Conservation (phyloP, 2,329 filamentous ascomycete genomes). For the Esteya vermicola region DNA sequence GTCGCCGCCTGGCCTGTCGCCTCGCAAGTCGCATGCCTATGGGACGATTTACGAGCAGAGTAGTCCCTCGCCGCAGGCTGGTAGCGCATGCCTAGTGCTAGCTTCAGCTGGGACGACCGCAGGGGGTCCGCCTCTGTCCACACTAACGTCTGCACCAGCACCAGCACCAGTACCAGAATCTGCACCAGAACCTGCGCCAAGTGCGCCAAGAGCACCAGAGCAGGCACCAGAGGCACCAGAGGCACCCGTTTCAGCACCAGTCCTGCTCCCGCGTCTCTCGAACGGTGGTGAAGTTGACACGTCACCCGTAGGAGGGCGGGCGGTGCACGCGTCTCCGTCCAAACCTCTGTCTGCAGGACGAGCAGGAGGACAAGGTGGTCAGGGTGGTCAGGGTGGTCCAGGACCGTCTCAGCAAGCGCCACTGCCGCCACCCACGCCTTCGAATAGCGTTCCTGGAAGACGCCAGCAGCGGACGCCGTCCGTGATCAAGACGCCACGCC, state of each 20-base stretch:
- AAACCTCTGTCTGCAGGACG: not conserved
- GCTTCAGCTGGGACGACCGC: too few relatives aligned
- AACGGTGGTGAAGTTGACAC: too few relatives aligned
- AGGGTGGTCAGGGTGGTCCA: not conserved
- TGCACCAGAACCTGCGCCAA: too few relatives aligned
- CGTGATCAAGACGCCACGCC: constrained; percentile 15
- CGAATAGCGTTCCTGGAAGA: not conserved
- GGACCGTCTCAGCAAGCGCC: not conserved
- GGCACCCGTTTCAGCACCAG: too few relatives aligned
- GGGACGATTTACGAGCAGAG: constrained; percentile 21
- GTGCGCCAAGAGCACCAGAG: too few relatives aligned
- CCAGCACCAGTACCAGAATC: constrained; percentile 6
- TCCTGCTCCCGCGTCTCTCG: constrained; percentile 7
- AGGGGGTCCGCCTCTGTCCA: too few relatives aligned
- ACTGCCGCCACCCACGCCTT: not conserved
- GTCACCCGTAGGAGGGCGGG: not conserved
- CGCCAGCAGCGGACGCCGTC: constrained; percentile 11
- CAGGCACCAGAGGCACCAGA: too few relatives aligned
- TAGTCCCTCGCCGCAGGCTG: constrained; percentile 11
- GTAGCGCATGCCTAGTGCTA: too few relatives aligned
- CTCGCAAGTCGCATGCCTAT: constrained; percentile 24
- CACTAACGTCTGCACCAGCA: not conserved
- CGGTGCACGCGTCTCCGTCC: not conserved
- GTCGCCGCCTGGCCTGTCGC: constrained; percentile 25
- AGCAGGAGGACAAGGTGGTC: not conserved